Evolutionary conservation across 148 eudicot genomes (phyloP), one percentile per base, ranked within the genome.

Genomic region (Simmondsia chinensis): DNA sequence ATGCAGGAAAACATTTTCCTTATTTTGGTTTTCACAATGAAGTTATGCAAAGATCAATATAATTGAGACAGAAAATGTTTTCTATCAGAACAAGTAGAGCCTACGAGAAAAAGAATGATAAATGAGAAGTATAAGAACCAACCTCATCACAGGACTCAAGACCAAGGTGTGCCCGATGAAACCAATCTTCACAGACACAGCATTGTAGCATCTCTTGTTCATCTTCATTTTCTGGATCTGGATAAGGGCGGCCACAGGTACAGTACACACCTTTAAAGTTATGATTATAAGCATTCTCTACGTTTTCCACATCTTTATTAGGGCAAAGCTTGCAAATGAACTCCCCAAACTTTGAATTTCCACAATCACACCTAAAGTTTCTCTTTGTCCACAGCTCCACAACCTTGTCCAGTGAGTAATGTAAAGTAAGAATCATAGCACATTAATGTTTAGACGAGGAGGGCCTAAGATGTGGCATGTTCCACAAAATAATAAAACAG

Each of bases 331-430:
- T 86, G 83, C 99, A 93, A 50, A 64, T 82, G 71, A 64, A 69
- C 70, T 77, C 80, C 44, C 99, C 99, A 60, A 93, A 93, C 60
- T 86, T 93, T 8, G 99, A 93, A 63, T 93, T 93, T 40, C 99
- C 99, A 68, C 99, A 91, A 39, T 91, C 95, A 73, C 99, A 91
- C 70, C 78, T 73, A 39, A 91, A 82, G 55, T 82, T 79, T 59
- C 97, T 91, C 68, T 91, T 91, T 38, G 99, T 91, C 99, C 99
- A 91, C 42, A 86, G 66, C 71, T 91, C 99, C 59, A 93, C 50
- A 57, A 93, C 66, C 99, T 93, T 26, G 40, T 27, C 22, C 51
- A 61, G n/a, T n/a, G n/a, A n/a, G n/a, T n/a, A n/a, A n/a, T n/a
- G n/a, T n/a, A n/a, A n/a, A n/a, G n/a, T n/a, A n/a, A n/a, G n/a